These are phyloP conservation scores for Neurospora tetrasperma DNA, from an alignment of 495 filamentous ascomycete species.

Conservation along the genomic window DNA sequence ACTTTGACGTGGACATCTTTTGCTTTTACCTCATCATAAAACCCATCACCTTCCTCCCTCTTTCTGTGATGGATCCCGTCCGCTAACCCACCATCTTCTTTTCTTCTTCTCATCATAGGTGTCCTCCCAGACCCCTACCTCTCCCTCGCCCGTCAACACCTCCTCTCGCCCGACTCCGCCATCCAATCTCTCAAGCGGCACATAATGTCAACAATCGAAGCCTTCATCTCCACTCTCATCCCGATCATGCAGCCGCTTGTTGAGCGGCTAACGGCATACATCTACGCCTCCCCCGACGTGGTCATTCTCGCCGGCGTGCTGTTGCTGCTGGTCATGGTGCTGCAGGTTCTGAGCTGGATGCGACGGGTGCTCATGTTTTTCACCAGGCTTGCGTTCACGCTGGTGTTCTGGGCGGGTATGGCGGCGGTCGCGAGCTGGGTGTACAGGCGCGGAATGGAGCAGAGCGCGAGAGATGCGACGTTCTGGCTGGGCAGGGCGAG, in stretches of 20 bases:
- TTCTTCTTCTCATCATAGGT: slow-evolving; percentile 13
- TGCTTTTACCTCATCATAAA: not conserved
- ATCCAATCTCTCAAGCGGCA: slow-evolving; percentile 24
- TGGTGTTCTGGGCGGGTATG: slow-evolving; percentile 50
- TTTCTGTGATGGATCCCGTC: not conserved
- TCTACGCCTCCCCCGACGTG: slow-evolving; percentile 43
- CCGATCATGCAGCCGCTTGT: slow-evolving; percentile 39
- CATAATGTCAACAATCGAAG: slow-evolving; percentile 22
- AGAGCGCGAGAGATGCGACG: slow-evolving; percentile 44
- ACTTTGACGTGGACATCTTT: not conserved
- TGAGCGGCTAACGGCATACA: slow-evolving; percentile 26
- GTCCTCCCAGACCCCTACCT: slow-evolving; percentile 30
- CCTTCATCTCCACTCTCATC: slow-evolving; percentile 21
- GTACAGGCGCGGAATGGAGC: slow-evolving; percentile 54
- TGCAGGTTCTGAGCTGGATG: slow-evolving; percentile 58
- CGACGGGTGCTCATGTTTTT: slow-evolving; percentile 63
- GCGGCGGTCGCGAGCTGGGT: slow-evolving; percentile 41
- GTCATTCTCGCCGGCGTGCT: slow-evolving; percentile 47
- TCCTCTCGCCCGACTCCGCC: slow-evolving; percentile 26
- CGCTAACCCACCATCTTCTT: not conserved
- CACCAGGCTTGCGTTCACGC: slow-evolving; percentile 47
- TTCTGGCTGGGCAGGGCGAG: slow-evolving; percentile 17
- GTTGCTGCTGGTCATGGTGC: slow-evolving; percentile 44
- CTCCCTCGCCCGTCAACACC: slow-evolving; percentile 26
- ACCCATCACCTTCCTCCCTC: not conserved